These are phyloP conservation scores for Inonotus hispidus DNA, from an alignment of 1,284 basidiomycete species.

Conservation along the genomic window DNA sequence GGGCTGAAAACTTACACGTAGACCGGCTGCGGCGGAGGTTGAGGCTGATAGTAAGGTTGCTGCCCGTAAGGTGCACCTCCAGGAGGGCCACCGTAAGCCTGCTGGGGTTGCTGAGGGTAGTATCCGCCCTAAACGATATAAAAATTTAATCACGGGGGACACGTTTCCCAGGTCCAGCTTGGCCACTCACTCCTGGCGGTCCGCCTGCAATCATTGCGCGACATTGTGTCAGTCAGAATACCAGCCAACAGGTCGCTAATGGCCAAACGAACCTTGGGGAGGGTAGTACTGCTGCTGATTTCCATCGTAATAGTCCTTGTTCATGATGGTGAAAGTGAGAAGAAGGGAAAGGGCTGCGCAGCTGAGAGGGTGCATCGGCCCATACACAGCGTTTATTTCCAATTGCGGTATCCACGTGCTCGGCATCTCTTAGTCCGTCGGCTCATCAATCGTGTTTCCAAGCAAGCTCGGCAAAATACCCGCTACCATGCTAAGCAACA, in stretches of 20 bases:
- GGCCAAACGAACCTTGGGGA: slow-evolving; percentile 44
- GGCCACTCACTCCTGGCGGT: slow-evolving; percentile 10
- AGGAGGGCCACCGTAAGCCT: slow-evolving; percentile 47
- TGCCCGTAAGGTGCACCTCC: slow-evolving; percentile 7
- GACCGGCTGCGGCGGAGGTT: slow-evolving; percentile 66
- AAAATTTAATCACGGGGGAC: not conserved
- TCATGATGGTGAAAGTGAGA: slow-evolving; percentile 42
- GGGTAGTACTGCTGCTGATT: slow-evolving; percentile 54
- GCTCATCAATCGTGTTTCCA: not conserved
- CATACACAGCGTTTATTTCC: not conserved
- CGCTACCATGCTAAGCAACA: not conserved
- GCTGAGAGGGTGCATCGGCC: not conserved
- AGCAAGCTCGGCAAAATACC: too few species aligned
- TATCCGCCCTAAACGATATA: slow-evolving; percentile 37
- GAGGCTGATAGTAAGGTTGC: slow-evolving; percentile 50
- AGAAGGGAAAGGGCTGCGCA: slow-evolving; percentile 21
- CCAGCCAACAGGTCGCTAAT: not conserved
- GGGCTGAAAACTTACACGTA: slow-evolving; percentile 52
- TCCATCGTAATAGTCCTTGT: slow-evolving; percentile 65
- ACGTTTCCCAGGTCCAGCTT: not conserved
- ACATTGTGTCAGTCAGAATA: not conserved
- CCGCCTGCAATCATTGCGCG: slow-evolving; percentile 6
- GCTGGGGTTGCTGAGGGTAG: slow-evolving; percentile 72
- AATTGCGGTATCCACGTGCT: not conserved
- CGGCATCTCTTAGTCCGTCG: not conserved